Evolutionary conservation across 2,329 filamentous ascomycete genomes (phyloP).

Genomic region (Colletotrichum lindemuthianum): DNA sequence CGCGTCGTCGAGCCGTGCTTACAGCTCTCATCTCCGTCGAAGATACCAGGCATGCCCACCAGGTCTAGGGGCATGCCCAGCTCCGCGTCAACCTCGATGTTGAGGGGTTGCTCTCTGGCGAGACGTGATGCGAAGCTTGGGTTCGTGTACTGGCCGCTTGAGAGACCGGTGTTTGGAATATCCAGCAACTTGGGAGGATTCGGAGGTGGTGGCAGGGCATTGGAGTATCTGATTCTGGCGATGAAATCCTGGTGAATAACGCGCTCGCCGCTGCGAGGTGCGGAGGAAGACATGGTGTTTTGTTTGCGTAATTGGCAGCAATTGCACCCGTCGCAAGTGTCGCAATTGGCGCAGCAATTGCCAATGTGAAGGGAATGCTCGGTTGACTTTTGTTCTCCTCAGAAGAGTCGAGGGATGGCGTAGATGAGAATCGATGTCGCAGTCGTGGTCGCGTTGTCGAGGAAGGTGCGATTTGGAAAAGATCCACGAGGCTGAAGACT

Average conservation of each 20-base stretch:
- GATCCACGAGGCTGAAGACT: constrained; percentile 35
- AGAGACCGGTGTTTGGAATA: constrained; percentile 91
- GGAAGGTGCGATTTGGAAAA: constrained; percentile 33
- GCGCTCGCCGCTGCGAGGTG: constrained; percentile 61
- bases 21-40: constrained; percentile 96
- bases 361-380: no score
- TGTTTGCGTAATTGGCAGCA: neutral
- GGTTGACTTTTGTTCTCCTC: neutral
- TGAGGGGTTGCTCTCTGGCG: constrained; percentile 89
- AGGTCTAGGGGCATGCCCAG: constrained; percentile 97
- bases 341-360: no score
- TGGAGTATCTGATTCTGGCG: constrained; percentile 92
- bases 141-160: constrained; percentile 87
- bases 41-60: constrained; percentile 93
- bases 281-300: constrained; percentile 46
- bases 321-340: neutral
- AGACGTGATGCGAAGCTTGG: constrained; percentile 90
- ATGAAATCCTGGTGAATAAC: constrained; percentile 95
- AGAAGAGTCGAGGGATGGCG: neutral
- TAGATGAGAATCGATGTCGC: constrained; percentile 7
- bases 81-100: constrained; percentile 97
- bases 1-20: constrained; percentile 46
- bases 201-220: constrained; percentile 92
- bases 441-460: constrained; percentile 31
- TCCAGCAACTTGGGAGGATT: constrained; percentile 96